A percentile compares a stretch with the other conserved stretches of the same genome.
Evolutionary conservation across 1,139 yeast genomes (phyloP).

Genomic region (Zygosaccharomyces sapae): DNA sequence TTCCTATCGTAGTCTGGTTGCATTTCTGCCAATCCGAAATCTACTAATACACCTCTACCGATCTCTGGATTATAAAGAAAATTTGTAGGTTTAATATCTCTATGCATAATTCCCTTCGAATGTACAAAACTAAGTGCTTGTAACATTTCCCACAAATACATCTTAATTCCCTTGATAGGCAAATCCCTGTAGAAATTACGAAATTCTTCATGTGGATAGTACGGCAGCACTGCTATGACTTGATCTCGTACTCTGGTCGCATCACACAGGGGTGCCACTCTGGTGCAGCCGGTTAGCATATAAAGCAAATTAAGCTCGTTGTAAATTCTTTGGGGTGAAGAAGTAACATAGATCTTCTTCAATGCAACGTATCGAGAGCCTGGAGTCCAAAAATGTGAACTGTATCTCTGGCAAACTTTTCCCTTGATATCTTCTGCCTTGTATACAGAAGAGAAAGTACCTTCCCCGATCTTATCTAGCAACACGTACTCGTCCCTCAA

Average conservation of each 20-base stretch:
- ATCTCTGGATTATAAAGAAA: conserved; percentile 73
- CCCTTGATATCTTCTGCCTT: conserved; percentile 63
- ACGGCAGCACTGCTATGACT: conserved; percentile 88
- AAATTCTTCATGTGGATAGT: conserved; percentile 86
- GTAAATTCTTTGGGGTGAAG: conserved; percentile 85
- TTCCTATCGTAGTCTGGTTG: conserved; percentile 21
- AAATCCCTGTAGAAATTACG: conserved; percentile 79
- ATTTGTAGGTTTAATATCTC: conserved; percentile 89
- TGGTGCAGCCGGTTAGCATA: conserved; percentile 59
- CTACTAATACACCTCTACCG: conserved; percentile 80
- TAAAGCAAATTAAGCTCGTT: conserved; percentile 80
- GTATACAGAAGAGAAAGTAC: conserved; percentile 88
- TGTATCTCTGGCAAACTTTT: conserved; percentile 26
- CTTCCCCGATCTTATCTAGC: conserved; percentile 88
- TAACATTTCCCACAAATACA: conserved; percentile 74
- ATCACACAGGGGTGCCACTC: conserved; percentile 85
- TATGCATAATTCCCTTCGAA: conserved; percentile 69
- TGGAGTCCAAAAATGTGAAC: conserved; percentile 33
- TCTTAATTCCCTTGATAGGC: conserved; percentile 72
- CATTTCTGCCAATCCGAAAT: conserved; percentile 84
- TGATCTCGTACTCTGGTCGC: conserved; percentile 86
- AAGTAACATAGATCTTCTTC: conserved; percentile 89
- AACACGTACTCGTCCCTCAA: conserved; percentile 59
- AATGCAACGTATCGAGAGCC: conserved; percentile 73
- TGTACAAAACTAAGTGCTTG: conserved; percentile 76